Evolutionary conservation across 1,284 basidiomycete species (phyloP).

Genomic region (Austroboletus novae-zelandiae): DNA sequence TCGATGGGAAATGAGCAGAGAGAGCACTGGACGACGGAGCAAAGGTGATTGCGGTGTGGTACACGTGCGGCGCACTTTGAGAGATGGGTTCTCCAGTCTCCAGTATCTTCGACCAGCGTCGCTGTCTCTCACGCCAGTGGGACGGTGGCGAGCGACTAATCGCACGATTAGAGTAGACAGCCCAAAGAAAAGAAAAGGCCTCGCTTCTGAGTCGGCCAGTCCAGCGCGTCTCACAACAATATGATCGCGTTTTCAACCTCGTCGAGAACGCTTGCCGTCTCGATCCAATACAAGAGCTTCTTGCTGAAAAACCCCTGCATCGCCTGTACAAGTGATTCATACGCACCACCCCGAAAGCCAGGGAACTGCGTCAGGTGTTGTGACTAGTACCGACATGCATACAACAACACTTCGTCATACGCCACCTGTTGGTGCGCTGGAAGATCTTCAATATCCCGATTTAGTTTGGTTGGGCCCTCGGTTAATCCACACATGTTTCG

Average conservation of each 20-base stretch:
- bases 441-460: slow-evolving; percentile 14
- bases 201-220: slow-evolving; percentile 12
- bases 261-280: slow-evolving; percentile 12
- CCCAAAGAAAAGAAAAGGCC: background rate
- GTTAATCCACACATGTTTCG: slow-evolving; percentile 17
- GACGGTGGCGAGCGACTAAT: background rate
- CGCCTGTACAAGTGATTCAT: slow-evolving; percentile 5
- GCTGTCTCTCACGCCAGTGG: slow-evolving; percentile 3
- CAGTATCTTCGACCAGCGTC: slow-evolving; percentile 11
- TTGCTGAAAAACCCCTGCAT: slow-evolving; percentile 10
- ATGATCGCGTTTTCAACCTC: slow-evolving; percentile 14
- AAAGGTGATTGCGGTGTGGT: slow-evolving; percentile 13
- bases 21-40: slow-evolving; percentile 7
- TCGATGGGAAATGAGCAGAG: slow-evolving; percentile 7
- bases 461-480: slow-evolving; percentile 16
- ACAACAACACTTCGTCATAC: slow-evolving; percentile 9
- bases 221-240: slow-evolving; percentile 3
- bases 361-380: slow-evolving; percentile 15
- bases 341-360: background rate
- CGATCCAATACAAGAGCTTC: slow-evolving; percentile 16
- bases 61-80: slow-evolving; percentile 15
- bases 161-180: background rate
- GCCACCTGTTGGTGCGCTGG: background rate
- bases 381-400: slow-evolving; percentile 19
- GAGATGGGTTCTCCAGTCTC: slow-evolving; percentile 12